These are phyloP conservation scores for Paracamarosporium sp. DNA, from an alignment of 2,329 filamentous ascomycete genomes.

Conservation along the genomic window DNA sequence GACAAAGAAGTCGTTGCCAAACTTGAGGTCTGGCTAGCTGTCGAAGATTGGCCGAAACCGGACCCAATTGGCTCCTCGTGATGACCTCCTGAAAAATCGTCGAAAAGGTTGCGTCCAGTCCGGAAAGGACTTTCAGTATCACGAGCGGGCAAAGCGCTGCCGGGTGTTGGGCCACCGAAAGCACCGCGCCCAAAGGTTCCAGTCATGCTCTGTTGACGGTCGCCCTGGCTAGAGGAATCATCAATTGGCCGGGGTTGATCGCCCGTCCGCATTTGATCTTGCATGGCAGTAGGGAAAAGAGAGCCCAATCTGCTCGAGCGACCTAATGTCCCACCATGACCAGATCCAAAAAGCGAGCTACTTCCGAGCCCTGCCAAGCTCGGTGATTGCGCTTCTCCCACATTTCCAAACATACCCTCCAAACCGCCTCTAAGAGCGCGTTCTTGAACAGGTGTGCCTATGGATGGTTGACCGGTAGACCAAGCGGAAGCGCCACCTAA, in stretches of 20 bases:
- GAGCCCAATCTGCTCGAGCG: slow-evolving; percentile 84
- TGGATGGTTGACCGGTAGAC: slow-evolving; percentile 71
- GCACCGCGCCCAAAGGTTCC: slow-evolving; percentile 71
- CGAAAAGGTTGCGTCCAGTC: slow-evolving; percentile 45
- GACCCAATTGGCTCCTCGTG: slow-evolving; percentile 35
- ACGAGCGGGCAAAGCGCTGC: slow-evolving; percentile 34
- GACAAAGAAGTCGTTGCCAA: slow-evolving; percentile 38
- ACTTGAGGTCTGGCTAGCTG: slow-evolving; percentile 25
- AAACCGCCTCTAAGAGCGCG: slow-evolving; percentile 62
- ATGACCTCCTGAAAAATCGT: slow-evolving; percentile 43
- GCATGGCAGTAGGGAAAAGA: slow-evolving; percentile 86
- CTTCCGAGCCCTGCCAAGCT: slow-evolving; percentile 70
- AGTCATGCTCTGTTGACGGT: slow-evolving; percentile 56
- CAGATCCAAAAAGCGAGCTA: slow-evolving; percentile 69
- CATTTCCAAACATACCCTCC: slow-evolving; percentile 70
- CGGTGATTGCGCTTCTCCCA: slow-evolving; percentile 80
- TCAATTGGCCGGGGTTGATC: slow-evolving; percentile 61
- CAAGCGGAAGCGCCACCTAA: slow-evolving; percentile 68
- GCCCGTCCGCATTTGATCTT: slow-evolving; percentile 80
- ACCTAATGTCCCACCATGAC: slow-evolving; percentile 69
- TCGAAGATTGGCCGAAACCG: slow-evolving; percentile 30
- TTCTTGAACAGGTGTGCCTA: slow-evolving; percentile 75
- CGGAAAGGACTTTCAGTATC: slow-evolving; percentile 52
- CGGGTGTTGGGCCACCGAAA: slow-evolving; percentile 52
- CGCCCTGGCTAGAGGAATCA: slow-evolving; percentile 54